Conservation (phyloP, 2,329 filamentous ascomycete genomes). For the Calonectria fujianensis region DNA sequence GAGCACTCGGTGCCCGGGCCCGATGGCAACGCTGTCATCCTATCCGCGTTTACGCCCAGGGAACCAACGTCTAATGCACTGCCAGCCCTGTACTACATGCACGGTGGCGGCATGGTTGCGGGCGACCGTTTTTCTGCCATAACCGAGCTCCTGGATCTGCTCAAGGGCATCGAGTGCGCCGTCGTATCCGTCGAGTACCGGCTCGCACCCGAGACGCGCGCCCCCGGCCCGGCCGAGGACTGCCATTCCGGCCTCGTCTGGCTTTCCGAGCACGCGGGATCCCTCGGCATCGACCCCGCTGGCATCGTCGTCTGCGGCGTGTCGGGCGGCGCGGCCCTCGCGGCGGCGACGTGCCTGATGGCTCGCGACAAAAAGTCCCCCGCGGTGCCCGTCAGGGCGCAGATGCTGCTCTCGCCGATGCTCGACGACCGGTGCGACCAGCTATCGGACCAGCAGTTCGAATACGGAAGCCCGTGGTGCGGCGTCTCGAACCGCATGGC, state of each 20-base stretch:
- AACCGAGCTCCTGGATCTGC: conserved; percentile 37
- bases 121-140: conserved; percentile 45
- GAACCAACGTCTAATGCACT: conserved; percentile 25
- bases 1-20: conserved; percentile 36
- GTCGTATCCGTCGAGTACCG: conserved; percentile 53
- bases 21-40: conserved; percentile 31
- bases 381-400: conserved; percentile 40
- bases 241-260: conserved; percentile 48
- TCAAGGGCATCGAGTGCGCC: conserved; percentile 44
- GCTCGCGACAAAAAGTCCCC: conserved; percentile 44
- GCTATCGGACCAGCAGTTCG: conserved; percentile 48
- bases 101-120: conserved; percentile 47
- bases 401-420: conserved; percentile 52
- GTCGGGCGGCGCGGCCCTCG: conserved; percentile 49
- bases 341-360: conserved; percentile 47
- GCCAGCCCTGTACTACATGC: conserved; percentile 47
- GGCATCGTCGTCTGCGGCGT: conserved; percentile 45
- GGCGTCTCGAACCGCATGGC: conserved; percentile 41
- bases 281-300: conserved; percentile 43
- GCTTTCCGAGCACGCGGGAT: conserved; percentile 39
- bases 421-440: conserved; percentile 48
- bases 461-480: conserved; percentile 47
- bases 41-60: conserved; percentile 46
- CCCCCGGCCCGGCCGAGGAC: conserved; percentile 46
- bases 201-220: conserved; percentile 50